A percentile compares a stretch with the other conserved stretches of the same genome.
phyloP scores from a whole-genome alignment of 163 green algal genomes.

The Picocystis sp. region DNA sequence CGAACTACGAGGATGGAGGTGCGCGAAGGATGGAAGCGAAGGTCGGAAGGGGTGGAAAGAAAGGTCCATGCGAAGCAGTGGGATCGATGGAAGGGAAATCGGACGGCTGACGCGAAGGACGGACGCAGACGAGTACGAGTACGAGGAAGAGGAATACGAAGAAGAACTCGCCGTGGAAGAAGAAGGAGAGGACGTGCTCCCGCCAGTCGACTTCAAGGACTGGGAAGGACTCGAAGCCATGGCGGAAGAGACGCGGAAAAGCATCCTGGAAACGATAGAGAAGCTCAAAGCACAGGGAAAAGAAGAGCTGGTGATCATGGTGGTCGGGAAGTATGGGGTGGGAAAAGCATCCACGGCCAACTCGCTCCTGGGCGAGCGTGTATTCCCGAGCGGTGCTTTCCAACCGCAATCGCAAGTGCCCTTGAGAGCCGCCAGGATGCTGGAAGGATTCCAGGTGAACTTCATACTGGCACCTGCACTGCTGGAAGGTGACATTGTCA shows the following conservation, averaged over 20 bases:
- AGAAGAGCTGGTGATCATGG: constrained; percentile 34
- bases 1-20: too few species aligned
- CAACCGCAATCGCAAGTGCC: neutral
- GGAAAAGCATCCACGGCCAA: constrained; percentile 57
- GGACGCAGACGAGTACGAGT: too few species aligned
- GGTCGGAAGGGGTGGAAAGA: too few species aligned
- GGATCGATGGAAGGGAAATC: too few species aligned
- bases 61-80: too few species aligned
- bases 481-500: constrained; percentile 3
- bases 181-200: too few species aligned
- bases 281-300: constrained; percentile 17
- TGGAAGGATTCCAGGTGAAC: neutral
- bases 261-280: constrained; percentile 4
- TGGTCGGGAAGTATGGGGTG: constrained; percentile 44
- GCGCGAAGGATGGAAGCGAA: too few species aligned
- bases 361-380: constrained; percentile 39
- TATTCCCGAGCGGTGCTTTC: neutral
- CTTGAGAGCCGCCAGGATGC: neutral
- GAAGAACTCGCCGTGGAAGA: too few species aligned
- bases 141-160: too few species aligned
- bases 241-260: constrained; percentile 14
- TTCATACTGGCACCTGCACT: neutral
- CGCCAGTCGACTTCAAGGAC: too few species aligned
- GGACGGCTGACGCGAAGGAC: too few species aligned
- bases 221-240: too few species aligned